Evolutionary conservation across 331 rosid species (phyloP), one percentile per base, ranked within the genome.

Genomic region (Arachis monticola): DNA sequence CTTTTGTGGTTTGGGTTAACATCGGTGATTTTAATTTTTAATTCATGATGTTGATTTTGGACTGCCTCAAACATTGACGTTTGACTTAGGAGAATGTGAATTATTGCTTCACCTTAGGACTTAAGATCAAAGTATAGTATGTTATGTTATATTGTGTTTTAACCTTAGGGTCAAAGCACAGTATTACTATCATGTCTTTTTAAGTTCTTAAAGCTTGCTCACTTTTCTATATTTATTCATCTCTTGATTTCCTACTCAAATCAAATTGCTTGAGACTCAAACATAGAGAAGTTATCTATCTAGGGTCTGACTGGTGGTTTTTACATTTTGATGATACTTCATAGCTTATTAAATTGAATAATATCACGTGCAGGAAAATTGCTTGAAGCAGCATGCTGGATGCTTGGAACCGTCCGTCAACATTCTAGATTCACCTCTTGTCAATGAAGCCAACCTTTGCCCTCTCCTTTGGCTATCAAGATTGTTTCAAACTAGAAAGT

Each of bases 331-430:
- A 65, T 60, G 57, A 22, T 70, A 22, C 51, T 70, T 51, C 17
- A 8, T 46, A 14, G 60, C 44, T 57, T 64, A 47, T 57, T 48
- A 60, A 46, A 46, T 70, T 74, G 69, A 65, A 60, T 58, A 70
- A 60, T 63, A 66, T 65, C 58, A 52, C 59, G 56, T 69, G 80
- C 88, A 92, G 97, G 96, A 56, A 92, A 92, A 77, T 79, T 92
- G 82, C 66, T 92, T 69, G 93, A 92, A 84, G 81, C 84, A 55
- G 79, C 87, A 10, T 92, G 93, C 83, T 79, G 84, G 81, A 81
- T 85, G 87, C 89, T 88, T 40, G 89, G 87, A 63, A 77, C 85
- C 51, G 44, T 91, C 45, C 83, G 94, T 72, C 88, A 85, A 50
- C 85, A 84, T 66, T 82, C 86, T 58, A 85, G 70, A 64, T 79